phyloP scores from a whole-genome alignment of 2,329 filamentous ascomycete genomes.

The Capronia coronata region DNA sequence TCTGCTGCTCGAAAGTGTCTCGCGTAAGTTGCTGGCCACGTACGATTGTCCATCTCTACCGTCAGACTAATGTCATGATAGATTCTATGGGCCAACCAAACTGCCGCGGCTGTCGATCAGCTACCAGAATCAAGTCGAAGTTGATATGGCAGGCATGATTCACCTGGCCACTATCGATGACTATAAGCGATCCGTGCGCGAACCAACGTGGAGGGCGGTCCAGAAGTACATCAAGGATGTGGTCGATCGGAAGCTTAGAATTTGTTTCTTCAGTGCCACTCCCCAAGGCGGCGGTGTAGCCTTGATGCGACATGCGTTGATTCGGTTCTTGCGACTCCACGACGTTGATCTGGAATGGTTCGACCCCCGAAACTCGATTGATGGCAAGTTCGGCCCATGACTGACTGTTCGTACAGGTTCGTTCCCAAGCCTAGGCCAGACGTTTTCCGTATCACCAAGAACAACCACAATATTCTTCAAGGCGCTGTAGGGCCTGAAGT shows the following conservation, averaged over 20 bases:
- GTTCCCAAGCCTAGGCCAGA: constrained; percentile 74
- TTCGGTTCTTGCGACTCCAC: constrained; percentile 61
- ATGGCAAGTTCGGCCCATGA: background rate
- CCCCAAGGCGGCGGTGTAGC: constrained; percentile 78
- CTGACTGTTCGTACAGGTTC: constrained; percentile 39
- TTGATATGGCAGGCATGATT: constrained; percentile 60
- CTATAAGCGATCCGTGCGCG: constrained; percentile 56
- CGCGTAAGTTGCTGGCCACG: constrained; percentile 49
- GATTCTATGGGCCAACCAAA: constrained; percentile 65
- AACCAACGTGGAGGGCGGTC: constrained; percentile 59
- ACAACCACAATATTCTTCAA: constrained; percentile 82
- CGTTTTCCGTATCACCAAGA: constrained; percentile 78
- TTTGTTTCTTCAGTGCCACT: constrained; percentile 74
- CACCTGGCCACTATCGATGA: constrained; percentile 52
- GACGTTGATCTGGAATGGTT: constrained; percentile 69
- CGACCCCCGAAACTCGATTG: constrained; percentile 27
- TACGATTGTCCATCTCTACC: too few species aligned
- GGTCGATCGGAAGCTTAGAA: constrained; percentile 57
- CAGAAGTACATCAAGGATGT: constrained; percentile 58
- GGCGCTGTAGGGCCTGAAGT: constrained; percentile 63
- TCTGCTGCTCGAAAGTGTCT: constrained; percentile 74
- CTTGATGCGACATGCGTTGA: constrained; percentile 71
- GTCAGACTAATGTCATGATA: constrained; percentile 31
- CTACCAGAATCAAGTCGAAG: constrained; percentile 62
- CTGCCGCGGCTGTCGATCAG: constrained; percentile 62